phyloP scores from a whole-genome alignment of 1,139 yeast genomes.

The Groenewaldozyma sp. region DNA sequence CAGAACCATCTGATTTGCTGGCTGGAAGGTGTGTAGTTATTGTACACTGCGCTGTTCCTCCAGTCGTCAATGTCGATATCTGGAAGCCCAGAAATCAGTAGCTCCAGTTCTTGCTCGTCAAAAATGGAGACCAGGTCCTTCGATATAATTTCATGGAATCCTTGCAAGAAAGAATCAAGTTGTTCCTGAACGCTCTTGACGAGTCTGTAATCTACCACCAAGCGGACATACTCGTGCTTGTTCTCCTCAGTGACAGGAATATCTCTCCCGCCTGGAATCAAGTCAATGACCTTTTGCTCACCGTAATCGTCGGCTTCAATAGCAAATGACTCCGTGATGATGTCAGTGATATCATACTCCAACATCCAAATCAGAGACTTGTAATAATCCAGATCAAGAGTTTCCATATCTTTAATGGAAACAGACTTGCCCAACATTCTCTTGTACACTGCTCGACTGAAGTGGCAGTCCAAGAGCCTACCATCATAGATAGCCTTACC shows the following conservation, averaged over 20 bases:
- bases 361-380: conserved; percentile 94
- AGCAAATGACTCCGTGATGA: conserved; percentile 91
- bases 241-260: conserved; percentile 85
- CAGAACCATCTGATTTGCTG: conserved; percentile 95
- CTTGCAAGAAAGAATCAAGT: conserved; percentile 73
- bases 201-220: conserved; percentile 79
- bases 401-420: conserved; percentile 88
- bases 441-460: conserved; percentile 91
- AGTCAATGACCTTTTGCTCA: conserved; percentile 69
- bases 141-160: conserved; percentile 91
- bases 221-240: conserved; percentile 79
- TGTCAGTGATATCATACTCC: conserved; percentile 90
- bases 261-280: conserved; percentile 74
- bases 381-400: conserved; percentile 84
- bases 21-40: conserved; percentile 75
- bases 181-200: conserved; percentile 81
- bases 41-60: conserved; percentile 78
- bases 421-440: conserved; percentile 73
- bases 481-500: conserved; percentile 92
- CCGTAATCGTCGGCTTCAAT: conserved; percentile 95
- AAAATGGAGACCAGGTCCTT: conserved; percentile 77
- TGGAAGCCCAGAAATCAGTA: conserved; percentile 88
- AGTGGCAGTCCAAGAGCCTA: conserved; percentile 86
- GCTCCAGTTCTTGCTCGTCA: conserved; percentile 92
- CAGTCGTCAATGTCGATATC: conserved; percentile 95